Evolutionary conservation across 169 alveolate genomes (phyloP).

Genomic region (Cryptosporidium ryanae): DNA sequence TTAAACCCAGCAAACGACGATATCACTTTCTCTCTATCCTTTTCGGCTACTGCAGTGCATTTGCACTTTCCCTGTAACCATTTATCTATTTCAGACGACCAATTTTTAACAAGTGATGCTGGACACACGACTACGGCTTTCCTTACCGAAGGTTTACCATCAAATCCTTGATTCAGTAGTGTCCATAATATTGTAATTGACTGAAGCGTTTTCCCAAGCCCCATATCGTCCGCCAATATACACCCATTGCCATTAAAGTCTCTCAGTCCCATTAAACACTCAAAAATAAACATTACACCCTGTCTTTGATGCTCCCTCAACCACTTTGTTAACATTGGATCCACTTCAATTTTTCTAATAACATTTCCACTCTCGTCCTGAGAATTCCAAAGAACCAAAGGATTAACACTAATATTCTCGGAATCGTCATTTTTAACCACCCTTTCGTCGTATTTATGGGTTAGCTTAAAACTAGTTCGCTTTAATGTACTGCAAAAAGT

Average conservation of each 20-base stretch:
- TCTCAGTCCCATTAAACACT: constrained; percentile 91
- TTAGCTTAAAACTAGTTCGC: constrained; percentile 20
- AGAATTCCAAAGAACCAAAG: constrained; percentile 45
- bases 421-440: neutral
- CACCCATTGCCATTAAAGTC: constrained; percentile 90
- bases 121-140: constrained; percentile 93
- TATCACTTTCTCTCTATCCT: constrained; percentile 87
- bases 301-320: constrained; percentile 89
- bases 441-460: constrained; percentile 39
- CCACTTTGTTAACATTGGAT: constrained; percentile 79
- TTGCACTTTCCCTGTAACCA: constrained; percentile 91
- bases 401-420: neutral
- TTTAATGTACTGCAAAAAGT: constrained; percentile 25
- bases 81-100: constrained; percentile 93
- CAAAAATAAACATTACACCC: constrained; percentile 91
- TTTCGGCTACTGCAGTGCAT: constrained; percentile 89
- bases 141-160: constrained; percentile 88
- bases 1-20: constrained; percentile 90
- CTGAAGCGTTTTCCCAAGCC: constrained; percentile 91
- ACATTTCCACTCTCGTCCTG: constrained; percentile 15
- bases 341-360: constrained; percentile 76
- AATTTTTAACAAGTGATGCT: constrained; percentile 91
- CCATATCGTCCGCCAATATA: constrained; percentile 93
- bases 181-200: constrained; percentile 91
- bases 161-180: constrained; percentile 86